phyloP scores from a whole-genome alignment of 805 yeast genomes.

The Nakazawaea siamensis region DNA sequence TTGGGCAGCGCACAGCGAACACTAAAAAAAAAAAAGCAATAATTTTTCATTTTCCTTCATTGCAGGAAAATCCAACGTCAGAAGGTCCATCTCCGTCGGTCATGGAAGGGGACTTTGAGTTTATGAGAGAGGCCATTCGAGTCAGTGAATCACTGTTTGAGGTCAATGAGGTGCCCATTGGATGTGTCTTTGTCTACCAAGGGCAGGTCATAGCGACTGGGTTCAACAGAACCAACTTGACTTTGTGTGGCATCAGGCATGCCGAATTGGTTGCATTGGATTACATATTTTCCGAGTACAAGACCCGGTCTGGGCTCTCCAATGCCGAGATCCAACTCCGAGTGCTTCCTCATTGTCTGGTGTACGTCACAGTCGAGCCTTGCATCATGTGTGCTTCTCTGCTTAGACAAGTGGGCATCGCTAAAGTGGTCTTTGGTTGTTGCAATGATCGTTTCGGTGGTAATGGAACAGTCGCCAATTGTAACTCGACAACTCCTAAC shows the following conservation, averaged over 20 bases:
- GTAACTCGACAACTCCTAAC: conserved; percentile 30
- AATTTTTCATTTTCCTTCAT: no score
- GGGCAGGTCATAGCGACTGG: conserved; percentile 61
- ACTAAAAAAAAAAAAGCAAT: no score
- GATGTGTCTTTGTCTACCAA: conserved; percentile 60
- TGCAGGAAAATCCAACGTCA: no score
- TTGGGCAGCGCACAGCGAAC: no score
- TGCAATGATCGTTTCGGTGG: conserved; percentile 96
- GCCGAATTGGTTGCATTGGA: conserved; percentile 87
- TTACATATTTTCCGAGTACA: conserved; percentile 29
- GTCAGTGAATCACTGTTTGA: conserved; percentile 59
- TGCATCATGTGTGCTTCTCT: conserved; percentile 98
- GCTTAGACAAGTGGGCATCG: conserved; percentile 68
- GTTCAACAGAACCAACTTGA: conserved; percentile 77
- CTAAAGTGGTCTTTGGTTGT: conserved; percentile 79
- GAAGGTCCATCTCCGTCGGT: no score
- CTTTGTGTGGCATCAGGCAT: conserved; percentile 82
- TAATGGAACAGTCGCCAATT: conserved; percentile 64
- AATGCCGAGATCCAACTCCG: conserved; percentile 15
- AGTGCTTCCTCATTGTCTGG: conserved; percentile 46
- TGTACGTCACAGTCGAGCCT: conserved; percentile 96
- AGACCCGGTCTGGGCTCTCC: conserved; percentile 12
- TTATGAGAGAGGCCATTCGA: conserved; percentile 44
- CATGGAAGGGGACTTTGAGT: conserved; percentile 21
- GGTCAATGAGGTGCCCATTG: conserved; percentile 77